phyloP scores from a whole-genome alignment of 1,284 basidiomycete genomes.

The Boletellus dicymbophilus region DNA sequence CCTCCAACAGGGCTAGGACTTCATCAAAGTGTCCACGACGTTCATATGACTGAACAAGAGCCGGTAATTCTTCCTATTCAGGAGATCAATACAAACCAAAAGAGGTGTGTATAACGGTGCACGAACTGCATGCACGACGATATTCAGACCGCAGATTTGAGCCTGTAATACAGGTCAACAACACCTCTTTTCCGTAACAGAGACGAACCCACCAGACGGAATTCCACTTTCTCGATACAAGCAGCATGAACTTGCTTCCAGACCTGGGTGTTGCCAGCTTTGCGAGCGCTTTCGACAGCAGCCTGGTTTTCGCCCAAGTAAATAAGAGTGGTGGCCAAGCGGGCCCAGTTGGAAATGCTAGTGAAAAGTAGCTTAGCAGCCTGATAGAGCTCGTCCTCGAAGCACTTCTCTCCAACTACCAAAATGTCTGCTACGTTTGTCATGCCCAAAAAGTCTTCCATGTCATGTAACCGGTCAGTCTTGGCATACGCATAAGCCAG shows the following conservation, averaged over 20 bases:
- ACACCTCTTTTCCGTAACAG: not conserved
- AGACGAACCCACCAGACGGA: constrained; percentile 67
- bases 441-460: constrained; percentile 99
- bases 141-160: constrained; percentile 97
- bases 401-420: constrained; percentile 98
- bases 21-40: constrained; percentile 94
- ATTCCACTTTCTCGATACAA: constrained; percentile 97
- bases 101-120: not conserved
- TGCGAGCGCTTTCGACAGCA: constrained; percentile 97
- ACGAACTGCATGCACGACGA: constrained; percentile 87
- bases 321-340: constrained; percentile 97
- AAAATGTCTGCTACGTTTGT: constrained; percentile 98
- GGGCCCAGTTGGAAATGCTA: constrained; percentile 98
- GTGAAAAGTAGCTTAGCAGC: constrained; percentile 95
- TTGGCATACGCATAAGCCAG: constrained; percentile 96
- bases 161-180: constrained; percentile 48
- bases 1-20: constrained; percentile 89
- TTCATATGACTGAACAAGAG: constrained; percentile 87
- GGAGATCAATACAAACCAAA: constrained; percentile 1
- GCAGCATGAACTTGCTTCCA: constrained; percentile 99
- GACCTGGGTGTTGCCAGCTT: constrained; percentile 99
- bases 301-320: constrained; percentile 98
- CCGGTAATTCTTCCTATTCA: constrained; percentile 81
- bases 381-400: constrained; percentile 98
- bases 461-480: constrained; percentile 96